Evolutionary conservation across 2,329 filamentous ascomycete genomes (phyloP), one percentile per base, ranked within the genome.

Genomic region (Xylariaceae sp.): DNA sequence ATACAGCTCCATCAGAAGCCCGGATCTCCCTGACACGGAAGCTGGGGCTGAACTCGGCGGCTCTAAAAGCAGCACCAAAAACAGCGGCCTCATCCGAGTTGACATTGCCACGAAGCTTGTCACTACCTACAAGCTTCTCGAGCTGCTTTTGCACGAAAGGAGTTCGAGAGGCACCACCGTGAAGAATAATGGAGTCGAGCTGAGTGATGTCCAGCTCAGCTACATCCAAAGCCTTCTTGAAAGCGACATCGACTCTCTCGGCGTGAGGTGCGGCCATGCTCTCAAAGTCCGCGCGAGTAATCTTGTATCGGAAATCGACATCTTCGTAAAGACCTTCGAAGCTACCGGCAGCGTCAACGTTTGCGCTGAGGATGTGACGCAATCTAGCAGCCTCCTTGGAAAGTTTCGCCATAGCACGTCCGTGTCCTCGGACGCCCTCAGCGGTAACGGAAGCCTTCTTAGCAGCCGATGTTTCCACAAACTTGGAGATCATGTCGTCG

Each of bases 21-120:
- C 89, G 83, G 65, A 99, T 99, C 71, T 97, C 94, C 81, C 97
- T 99, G 72, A 99, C 94, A 62, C 92, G 88, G 85, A 99, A 99
- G 73, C 89, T 93, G 47, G 93, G 92, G 76, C 91, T 97, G 60
- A 99, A 82, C 67, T 90, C 86, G 55, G 94, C 94, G 54, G 90
- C 94, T 71, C 92, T 90, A 81, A 99, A 97, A 34, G 89, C 92
- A 57, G 94, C 93, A 68, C 94, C 94, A 73, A 97, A 96, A 8
- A 96, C 94, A 54, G 94, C 94, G 23, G 94, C 89, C 76, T 99
- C 94, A 69, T 99, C 94, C 9, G 93, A 89, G 77, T 99, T 99
- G 71, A 99, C 94, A 68, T 95, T 99, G 70, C 88, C 89, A 65
- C 92, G 88, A 61, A 99, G 81, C 79, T 96, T 97, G 55, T 88